Conservation (phyloP, 768 basidiomycete genomes). For the Boletus bicolor region DNA sequence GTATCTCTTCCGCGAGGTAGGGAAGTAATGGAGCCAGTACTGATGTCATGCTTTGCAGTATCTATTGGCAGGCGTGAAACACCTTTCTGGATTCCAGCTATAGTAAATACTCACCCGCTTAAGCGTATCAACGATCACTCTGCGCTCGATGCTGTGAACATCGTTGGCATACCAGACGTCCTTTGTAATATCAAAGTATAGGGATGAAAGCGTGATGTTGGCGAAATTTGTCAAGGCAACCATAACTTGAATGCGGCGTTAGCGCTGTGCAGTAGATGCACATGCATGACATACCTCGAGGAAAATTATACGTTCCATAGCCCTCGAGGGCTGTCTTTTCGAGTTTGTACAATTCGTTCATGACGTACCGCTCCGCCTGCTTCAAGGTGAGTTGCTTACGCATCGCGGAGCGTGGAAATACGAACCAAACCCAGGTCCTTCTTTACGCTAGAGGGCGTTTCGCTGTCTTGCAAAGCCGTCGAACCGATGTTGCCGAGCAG, state of each 20-base stretch:
- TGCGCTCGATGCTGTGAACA: conserved; percentile 48
- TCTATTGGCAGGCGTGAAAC: conserved; percentile 36
- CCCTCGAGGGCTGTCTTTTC: conserved; percentile 64
- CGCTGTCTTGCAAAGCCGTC: conserved; percentile 6
- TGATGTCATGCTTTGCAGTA: conserved; percentile 61
- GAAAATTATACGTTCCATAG: conserved; percentile 76
- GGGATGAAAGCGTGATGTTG: conserved; percentile 79
- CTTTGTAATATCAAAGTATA: conserved; percentile 92
- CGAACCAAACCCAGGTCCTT: conserved; percentile 64
- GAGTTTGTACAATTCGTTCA: conserved; percentile 77
- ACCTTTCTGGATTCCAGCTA: background rate
- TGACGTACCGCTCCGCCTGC: conserved; percentile 81
- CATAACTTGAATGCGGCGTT: conserved; percentile 50
- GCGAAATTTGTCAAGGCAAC: conserved; percentile 71
- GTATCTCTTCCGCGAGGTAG: conserved; percentile 87
- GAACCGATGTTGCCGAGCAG: conserved; percentile 73
- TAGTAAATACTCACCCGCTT: conserved; percentile 47
- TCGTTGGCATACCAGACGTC: conserved; percentile 81
- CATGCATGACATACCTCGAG: conserved; percentile 54
- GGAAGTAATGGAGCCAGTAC: conserved; percentile 85
- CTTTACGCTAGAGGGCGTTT: background rate
- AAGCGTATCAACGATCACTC: conserved; percentile 67
- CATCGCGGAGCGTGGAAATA: background rate
- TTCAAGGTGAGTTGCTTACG: conserved; percentile 5
- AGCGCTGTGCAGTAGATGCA: background rate